These are phyloP conservation scores for Zygosaccharomyces lentus DNA, from an alignment of 805 yeast species.

Conservation along the genomic window DNA sequence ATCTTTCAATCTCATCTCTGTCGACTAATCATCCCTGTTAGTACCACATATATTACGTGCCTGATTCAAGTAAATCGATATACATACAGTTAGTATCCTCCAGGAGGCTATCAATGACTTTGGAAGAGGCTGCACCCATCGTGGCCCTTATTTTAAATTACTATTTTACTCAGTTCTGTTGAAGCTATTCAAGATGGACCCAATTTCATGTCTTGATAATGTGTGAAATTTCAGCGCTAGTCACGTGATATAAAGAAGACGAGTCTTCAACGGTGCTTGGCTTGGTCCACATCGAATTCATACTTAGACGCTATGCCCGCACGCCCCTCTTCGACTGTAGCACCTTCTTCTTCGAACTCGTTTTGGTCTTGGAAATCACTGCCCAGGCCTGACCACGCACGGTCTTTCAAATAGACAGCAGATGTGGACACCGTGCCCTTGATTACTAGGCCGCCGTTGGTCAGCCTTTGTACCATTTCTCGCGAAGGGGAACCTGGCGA, in stretches of 20 bases:
- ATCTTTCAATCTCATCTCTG: conserved; percentile 83
- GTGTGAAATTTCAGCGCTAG: not conserved
- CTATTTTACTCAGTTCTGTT: not conserved
- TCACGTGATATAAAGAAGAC: not conserved
- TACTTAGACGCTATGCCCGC: conserved; percentile 91
- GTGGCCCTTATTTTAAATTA: not conserved
- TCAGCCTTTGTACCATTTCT: conserved; percentile 46
- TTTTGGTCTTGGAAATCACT: conserved; percentile 63
- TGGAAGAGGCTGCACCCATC: conserved; percentile 63
- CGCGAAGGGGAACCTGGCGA: conserved; percentile 31
- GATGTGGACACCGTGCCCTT: conserved; percentile 85
- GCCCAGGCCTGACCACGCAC: conserved; percentile 88
- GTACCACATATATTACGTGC: not conserved
- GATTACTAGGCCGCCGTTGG: conserved; percentile 58
- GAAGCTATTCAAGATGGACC: not conserved
- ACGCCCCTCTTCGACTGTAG: conserved; percentile 75
- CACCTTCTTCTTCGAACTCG: conserved; percentile 54
- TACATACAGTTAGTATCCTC: conserved; percentile 73
- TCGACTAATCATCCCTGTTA: conserved; percentile 47
- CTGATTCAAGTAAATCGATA: not conserved
- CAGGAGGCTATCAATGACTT: conserved; percentile 60
- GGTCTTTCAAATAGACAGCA: conserved; percentile 64
- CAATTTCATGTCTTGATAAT: not conserved
- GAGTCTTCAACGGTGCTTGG: not conserved
- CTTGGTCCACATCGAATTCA: conserved; percentile 35